Conservation (phyloP, 75 land plant genomes). For the Selaginella moellendorffii region DNA sequence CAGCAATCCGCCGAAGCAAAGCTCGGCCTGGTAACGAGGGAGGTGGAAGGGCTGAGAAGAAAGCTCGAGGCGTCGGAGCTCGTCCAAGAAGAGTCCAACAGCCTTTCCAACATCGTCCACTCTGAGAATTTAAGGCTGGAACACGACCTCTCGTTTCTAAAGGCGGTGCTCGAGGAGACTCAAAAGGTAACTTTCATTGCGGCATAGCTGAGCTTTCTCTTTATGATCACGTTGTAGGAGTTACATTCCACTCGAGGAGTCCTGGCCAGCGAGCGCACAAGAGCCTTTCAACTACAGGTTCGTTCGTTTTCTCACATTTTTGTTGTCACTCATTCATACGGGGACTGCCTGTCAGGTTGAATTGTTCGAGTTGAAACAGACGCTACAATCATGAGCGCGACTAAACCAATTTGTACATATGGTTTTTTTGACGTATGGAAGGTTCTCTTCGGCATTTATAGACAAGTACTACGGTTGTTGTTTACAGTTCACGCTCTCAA, state of each 20-base stretch:
- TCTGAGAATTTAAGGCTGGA: conserved; percentile 82
- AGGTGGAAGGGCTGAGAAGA: conserved; percentile 48
- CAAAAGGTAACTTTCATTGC: conserved; percentile 49
- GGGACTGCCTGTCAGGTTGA: conserved; percentile 15
- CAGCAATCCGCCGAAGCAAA: conserved; percentile 43
- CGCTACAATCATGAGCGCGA: background rate
- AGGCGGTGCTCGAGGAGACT: conserved; percentile 90
- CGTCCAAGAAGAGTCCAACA: conserved; percentile 80
- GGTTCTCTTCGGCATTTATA: too few species aligned
- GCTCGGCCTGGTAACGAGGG: conserved; percentile 45
- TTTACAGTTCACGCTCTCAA: conserved; percentile 15
- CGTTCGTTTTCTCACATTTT: background rate
- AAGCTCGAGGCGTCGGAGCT: conserved; percentile 47
- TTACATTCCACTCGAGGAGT: conserved; percentile 86
- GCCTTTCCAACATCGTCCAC: conserved; percentile 77
- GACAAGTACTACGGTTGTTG: too few species aligned
- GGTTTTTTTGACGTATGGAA: too few species aligned
- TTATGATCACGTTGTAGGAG: conserved; percentile 38
- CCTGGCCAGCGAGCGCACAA: conserved; percentile 60
- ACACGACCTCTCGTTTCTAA: conserved; percentile 90
- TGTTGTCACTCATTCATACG: background rate
- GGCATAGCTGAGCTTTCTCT: background rate
- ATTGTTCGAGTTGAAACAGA: conserved; percentile 27
- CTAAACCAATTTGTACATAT: background rate
- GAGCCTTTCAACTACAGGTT: conserved; percentile 95